A percentile compares a stretch with the other conserved stretches of the same genome.
Conservation (phyloP, 2,329 filamentous ascomycete genomes). For the Monilinia polystroma region DNA sequence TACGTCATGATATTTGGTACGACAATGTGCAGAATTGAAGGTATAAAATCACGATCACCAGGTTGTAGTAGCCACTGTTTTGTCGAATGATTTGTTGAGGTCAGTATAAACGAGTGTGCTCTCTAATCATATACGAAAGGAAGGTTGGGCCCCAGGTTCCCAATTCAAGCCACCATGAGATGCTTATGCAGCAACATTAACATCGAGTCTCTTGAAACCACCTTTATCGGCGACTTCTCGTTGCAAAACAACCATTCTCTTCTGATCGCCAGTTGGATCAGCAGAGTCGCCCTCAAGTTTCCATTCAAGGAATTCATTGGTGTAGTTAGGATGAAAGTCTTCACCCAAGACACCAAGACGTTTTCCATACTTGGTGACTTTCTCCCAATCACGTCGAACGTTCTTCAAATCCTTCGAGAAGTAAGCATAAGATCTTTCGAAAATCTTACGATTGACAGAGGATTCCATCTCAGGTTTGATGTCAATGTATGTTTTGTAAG, state of each 20-base stretch:
- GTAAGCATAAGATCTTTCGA: constrained; percentile 75
- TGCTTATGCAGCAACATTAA: constrained; percentile 27
- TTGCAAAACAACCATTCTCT: constrained; percentile 69
- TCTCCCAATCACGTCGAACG: constrained; percentile 70
- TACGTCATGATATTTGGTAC: not conserved
- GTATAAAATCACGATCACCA: not conserved
- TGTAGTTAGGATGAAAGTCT: constrained; percentile 70
- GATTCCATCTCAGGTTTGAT: constrained; percentile 71
- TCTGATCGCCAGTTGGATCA: constrained; percentile 72
- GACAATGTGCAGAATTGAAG: not conserved
- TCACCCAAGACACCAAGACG: constrained; percentile 65
- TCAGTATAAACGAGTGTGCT: constrained; percentile 1
- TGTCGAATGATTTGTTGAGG: not conserved
- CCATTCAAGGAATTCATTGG: constrained; percentile 70
- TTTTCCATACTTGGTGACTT: constrained; percentile 76
- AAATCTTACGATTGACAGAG: constrained; percentile 72
- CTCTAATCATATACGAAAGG: not conserved
- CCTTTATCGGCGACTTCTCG: constrained; percentile 62
- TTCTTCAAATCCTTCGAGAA: constrained; percentile 75
- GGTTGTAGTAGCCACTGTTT: not conserved
- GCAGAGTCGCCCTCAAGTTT: constrained; percentile 59
- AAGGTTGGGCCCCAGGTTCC: not conserved
- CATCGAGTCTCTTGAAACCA: constrained; percentile 57
- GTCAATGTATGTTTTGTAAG: constrained; percentile 68
- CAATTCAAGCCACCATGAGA: not conserved